Percentiles rank a stretch among this genome's conserved stretches.
These are phyloP conservation scores for Klebsormidium nitens DNA, from an alignment of 139 green algal genomes.

Conservation along the genomic window DNA sequence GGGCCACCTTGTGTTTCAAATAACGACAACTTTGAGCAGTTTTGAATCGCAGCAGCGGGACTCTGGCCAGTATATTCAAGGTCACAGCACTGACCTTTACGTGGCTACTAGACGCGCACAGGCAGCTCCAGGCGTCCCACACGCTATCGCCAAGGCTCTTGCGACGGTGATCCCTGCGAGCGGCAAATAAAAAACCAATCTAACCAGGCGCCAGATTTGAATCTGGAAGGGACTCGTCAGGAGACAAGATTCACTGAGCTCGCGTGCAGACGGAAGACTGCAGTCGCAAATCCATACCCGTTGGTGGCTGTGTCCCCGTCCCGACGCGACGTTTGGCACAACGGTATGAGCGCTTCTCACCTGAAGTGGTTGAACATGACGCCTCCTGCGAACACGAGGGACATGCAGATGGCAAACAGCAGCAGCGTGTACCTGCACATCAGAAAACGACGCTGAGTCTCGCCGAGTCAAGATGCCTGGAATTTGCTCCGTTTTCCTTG, in stretches of 20 bases:
- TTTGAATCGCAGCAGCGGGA: not conserved
- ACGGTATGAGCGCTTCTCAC: not conserved
- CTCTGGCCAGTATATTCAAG: not conserved
- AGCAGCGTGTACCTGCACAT: not conserved
- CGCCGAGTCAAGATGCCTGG: too few relatives aligned
- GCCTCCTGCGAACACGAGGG: not conserved
- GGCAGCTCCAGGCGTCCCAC: constrained; percentile 26
- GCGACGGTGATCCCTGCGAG: too few relatives aligned
- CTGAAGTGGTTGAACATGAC: constrained; percentile 7
- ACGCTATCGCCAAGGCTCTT: constrained; percentile 21
- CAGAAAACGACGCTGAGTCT: too few relatives aligned
- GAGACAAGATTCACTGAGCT: not conserved
- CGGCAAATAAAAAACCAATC: not conserved
- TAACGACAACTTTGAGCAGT: not conserved
- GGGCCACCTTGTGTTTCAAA: not conserved
- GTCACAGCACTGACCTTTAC: constrained; percentile 8
- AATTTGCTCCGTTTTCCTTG: too few relatives aligned
- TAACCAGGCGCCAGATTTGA: not conserved
- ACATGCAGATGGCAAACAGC: not conserved
- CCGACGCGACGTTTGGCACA: too few relatives aligned
- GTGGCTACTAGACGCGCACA: constrained; percentile 16
- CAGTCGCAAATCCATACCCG: not conserved
- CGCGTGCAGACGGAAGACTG: not conserved
- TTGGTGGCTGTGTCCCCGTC: too few relatives aligned
- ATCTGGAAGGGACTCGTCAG: not conserved